These are phyloP conservation scores for Fusarium heterosporum DNA, from an alignment of 2,329 filamentous ascomycete genomes.

Conservation along the genomic window DNA sequence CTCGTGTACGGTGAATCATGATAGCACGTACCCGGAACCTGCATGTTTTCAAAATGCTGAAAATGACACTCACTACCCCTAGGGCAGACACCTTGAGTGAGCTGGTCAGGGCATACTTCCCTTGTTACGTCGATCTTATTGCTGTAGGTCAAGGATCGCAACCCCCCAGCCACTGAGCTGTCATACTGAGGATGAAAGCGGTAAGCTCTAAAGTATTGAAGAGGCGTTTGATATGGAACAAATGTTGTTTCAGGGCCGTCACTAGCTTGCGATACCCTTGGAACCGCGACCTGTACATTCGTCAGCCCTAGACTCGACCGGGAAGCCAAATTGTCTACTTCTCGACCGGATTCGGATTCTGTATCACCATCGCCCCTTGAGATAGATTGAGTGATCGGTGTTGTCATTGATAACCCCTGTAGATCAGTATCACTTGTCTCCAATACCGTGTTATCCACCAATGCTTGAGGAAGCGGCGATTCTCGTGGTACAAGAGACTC, in stretches of 20 bases:
- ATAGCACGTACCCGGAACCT: slow-evolving; percentile 54
- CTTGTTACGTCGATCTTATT: slow-evolving; percentile 84
- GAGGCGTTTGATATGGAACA: slow-evolving; percentile 81
- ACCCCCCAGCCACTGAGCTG: slow-evolving; percentile 77
- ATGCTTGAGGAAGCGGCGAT: slow-evolving; percentile 15
- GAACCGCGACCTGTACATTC: slow-evolving; percentile 32
- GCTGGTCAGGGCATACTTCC: slow-evolving; percentile 81
- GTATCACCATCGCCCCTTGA: slow-evolving; percentile 47
- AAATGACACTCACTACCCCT: slow-evolving; percentile 77
- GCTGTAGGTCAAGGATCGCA: slow-evolving; percentile 92
- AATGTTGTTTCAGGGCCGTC: slow-evolving; percentile 43
- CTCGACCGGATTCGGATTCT: slow-evolving; percentile 50
- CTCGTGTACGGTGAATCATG: slow-evolving; percentile 25
- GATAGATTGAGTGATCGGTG: slow-evolving; percentile 47
- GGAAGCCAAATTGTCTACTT: slow-evolving; percentile 56
- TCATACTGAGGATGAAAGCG: slow-evolving; percentile 87
- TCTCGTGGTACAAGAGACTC: slow-evolving; percentile 12
- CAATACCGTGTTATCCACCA: slow-evolving; percentile 38
- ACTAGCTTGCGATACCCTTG: slow-evolving; percentile 6
- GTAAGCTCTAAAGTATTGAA: slow-evolving; percentile 86
- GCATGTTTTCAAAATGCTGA: slow-evolving; percentile 76
- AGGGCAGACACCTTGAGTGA: slow-evolving; percentile 74
- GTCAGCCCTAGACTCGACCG: slow-evolving; percentile 35
- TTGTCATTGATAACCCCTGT: slow-evolving; percentile 40
- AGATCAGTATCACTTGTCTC: slow-evolving; percentile 47